phyloP scores from a whole-genome alignment of 768 basidiomycete species.

The Lentinus tigrinus region DNA sequence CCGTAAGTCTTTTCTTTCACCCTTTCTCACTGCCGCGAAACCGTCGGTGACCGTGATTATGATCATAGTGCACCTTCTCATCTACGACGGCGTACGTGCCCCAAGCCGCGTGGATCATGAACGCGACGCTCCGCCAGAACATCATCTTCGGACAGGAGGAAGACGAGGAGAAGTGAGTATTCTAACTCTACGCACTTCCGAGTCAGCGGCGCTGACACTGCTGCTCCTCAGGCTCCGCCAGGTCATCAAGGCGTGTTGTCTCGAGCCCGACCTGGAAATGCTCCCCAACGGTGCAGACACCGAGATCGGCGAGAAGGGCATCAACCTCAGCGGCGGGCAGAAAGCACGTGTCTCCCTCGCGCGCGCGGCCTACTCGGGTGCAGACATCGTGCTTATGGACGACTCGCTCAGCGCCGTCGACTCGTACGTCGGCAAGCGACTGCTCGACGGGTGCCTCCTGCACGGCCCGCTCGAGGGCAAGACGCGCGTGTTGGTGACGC shows the following conservation, averaged over 20 bases:
- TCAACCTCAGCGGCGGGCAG: constrained; percentile 56
- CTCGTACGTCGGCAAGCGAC: constrained; percentile 66
- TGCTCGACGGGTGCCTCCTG: constrained; percentile 37
- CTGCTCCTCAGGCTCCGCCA: constrained; percentile 44
- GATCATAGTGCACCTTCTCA: constrained; percentile 38
- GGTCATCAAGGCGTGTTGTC: constrained; percentile 62
- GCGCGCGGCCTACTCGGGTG: constrained; percentile 69
- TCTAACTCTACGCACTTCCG: too few relatives aligned
- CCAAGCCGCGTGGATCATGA: constrained; percentile 63
- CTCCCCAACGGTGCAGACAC: constrained; percentile 69
- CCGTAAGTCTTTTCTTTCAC: constrained; percentile 19
- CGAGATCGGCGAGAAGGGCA: constrained; percentile 77
- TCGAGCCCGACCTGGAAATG: constrained; percentile 70
- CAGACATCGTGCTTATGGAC: constrained; percentile 76
- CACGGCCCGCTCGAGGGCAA: constrained; percentile 40
- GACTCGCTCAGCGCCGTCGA: constrained; percentile 83
- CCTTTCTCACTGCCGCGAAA: background rate
- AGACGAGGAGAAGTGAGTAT: constrained; percentile 50
- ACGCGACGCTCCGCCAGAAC: constrained; percentile 71
- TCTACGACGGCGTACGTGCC: constrained; percentile 59
- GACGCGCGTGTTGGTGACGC: constrained; percentile 86
- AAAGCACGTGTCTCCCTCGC: constrained; percentile 73
- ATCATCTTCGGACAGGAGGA: constrained; percentile 69
- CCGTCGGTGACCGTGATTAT: constrained; percentile 29
- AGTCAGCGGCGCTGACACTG: background rate